Percentiles rank a stretch among this genome's conserved stretches.
Conservation (phyloP, 108 stramenopile genomes). For the Bacterosira constricta region DNA sequence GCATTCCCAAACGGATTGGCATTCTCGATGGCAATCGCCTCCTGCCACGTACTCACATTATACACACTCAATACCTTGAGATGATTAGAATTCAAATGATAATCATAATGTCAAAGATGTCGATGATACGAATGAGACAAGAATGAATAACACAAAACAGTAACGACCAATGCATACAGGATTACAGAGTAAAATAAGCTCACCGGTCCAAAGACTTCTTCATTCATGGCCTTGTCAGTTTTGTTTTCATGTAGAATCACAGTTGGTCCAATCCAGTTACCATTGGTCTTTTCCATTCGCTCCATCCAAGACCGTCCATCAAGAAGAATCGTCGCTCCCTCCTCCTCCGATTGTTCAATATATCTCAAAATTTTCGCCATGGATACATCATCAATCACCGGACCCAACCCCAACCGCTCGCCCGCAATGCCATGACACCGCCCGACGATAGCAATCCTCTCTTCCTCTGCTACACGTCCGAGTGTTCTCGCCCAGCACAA, state of each 20-base stretch:
- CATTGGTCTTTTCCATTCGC: conserved; percentile 28
- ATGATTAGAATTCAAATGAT: too few species aligned
- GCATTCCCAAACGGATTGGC: conserved; percentile 96
- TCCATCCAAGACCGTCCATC: conserved; percentile 89
- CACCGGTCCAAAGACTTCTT: conserved; percentile 97
- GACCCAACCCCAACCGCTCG: too few species aligned
- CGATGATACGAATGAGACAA: too few species aligned
- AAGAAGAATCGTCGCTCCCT: conserved; percentile 84
- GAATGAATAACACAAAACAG: too few species aligned
- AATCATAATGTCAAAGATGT: too few species aligned
- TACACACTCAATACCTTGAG: conserved; percentile 84
- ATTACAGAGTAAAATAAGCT: too few species aligned
- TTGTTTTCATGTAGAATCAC: conserved; percentile 76
- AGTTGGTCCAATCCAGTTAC: conserved; percentile 93
- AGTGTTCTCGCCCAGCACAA: too few species aligned
- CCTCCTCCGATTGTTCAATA: conserved; percentile 78
- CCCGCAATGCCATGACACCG: too few species aligned
- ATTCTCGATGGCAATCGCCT: conserved; percentile 95
- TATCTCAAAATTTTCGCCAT: conserved; percentile 81
- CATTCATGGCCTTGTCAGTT: conserved; percentile 76
- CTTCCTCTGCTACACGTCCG: too few species aligned
- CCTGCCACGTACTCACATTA: conserved; percentile 78
- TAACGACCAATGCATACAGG: too few species aligned
- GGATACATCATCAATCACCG: conserved; percentile 86
- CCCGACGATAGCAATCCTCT: too few species aligned